Conservation (phyloP, 768 basidiomycete genomes). For the Psilocybe azurescens region DNA sequence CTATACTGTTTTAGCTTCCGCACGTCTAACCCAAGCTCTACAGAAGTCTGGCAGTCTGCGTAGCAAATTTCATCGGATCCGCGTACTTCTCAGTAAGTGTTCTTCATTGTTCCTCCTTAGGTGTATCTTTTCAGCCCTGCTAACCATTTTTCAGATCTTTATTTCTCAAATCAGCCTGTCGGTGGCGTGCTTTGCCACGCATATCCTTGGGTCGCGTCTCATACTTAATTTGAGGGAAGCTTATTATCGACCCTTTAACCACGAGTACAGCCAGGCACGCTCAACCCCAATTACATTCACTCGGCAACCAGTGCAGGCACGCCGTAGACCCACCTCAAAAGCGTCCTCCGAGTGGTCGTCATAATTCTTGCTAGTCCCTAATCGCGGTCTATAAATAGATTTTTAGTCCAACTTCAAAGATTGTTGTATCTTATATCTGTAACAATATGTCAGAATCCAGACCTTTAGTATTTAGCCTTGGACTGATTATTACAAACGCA, state of each 20-base stretch:
- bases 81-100: not conserved
- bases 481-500: too few species aligned
- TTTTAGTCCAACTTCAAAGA: too few species aligned
- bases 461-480: too few species aligned
- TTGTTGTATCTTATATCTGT: too few species aligned
- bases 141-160: not conserved
- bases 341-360: too few species aligned
- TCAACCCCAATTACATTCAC: not conserved
- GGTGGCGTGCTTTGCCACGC: constrained; percentile 12
- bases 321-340: too few species aligned
- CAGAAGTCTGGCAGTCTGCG: not conserved
- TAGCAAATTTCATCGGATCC: not conserved
- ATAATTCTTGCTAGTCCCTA: too few species aligned
- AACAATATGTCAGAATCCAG: too few species aligned
- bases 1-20: not conserved
- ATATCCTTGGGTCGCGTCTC: constrained; percentile 24
- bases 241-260: constrained; percentile 25
- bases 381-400: too few species aligned
- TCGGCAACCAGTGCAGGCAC: not conserved
- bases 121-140: not conserved
- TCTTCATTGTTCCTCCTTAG: too few species aligned
- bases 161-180: constrained; percentile 2
- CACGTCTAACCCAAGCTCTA: not conserved
- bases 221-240: constrained; percentile 29
- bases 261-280: constrained; percentile 5